Evolutionary conservation across 352 stramenopile species (phyloP).

Genomic region (Blastocystis sp.): DNA sequence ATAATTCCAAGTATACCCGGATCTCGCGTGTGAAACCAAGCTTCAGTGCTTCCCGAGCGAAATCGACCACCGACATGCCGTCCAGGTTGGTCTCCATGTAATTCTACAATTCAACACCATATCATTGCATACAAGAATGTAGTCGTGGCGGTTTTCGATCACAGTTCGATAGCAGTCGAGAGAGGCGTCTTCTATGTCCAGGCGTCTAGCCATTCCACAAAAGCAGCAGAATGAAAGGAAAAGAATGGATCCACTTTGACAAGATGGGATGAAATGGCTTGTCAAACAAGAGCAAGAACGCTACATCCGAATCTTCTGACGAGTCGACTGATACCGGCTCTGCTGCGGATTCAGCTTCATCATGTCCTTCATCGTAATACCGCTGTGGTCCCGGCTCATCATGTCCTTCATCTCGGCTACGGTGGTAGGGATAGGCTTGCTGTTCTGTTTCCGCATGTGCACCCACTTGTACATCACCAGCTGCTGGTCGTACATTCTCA

Average conservation of each 20-base stretch:
- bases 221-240: neutral
- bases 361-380: slow-evolving; percentile 68
- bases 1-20: neutral
- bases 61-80: slow-evolving; percentile 25
- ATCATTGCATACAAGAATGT: slow-evolving; percentile 23
- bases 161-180: slow-evolving; percentile 13
- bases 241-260: slow-evolving; percentile 33
- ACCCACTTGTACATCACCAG: slow-evolving; percentile 68
- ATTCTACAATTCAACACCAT: slow-evolving; percentile 33
- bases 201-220: neutral
- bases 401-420: slow-evolving; percentile 63
- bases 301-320: slow-evolving; percentile 20
- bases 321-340: slow-evolving; percentile 35
- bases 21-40: slow-evolving; percentile 23
- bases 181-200: slow-evolving; percentile 34
- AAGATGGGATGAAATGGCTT: slow-evolving; percentile 17
- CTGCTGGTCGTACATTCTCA: slow-evolving; percentile 60
- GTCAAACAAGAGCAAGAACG: slow-evolving; percentile 24
- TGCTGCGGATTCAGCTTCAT: slow-evolving; percentile 68
- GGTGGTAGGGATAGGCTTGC: slow-evolving; percentile 55
- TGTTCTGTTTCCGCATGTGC: slow-evolving; percentile 53
- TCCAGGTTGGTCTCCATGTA: slow-evolving; percentile 32
- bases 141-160: slow-evolving; percentile 63
- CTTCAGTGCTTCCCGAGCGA: slow-evolving; percentile 4
- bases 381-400: slow-evolving; percentile 59